phyloP scores from a whole-genome alignment of 75 land plant species.

The Azolla pinnata region DNA sequence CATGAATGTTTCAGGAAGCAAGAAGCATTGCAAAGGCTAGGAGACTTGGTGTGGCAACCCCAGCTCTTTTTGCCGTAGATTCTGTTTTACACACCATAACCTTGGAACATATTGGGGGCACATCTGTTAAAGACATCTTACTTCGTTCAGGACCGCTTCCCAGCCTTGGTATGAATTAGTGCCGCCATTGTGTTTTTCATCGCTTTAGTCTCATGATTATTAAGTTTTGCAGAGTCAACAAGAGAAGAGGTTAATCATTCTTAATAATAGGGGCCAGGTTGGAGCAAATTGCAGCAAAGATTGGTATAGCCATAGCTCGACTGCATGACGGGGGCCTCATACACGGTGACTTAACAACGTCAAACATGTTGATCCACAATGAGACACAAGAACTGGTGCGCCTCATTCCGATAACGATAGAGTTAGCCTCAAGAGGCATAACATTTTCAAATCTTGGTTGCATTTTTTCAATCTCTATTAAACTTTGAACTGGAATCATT shows the following conservation, averaged over 20 bases:
- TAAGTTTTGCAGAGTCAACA: too few species aligned
- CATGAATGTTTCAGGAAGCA: constrained; percentile 54
- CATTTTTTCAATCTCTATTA: too few species aligned
- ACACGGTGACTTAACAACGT: constrained; percentile 96
- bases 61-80: constrained; percentile 70
- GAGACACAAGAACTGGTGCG: constrained; percentile 69
- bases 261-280: constrained; percentile 42
- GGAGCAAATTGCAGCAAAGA: constrained; percentile 64
- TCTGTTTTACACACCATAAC: constrained; percentile 51
- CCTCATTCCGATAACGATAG: too few species aligned
- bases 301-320: constrained; percentile 70
- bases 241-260: neutral
- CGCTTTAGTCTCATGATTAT: neutral
- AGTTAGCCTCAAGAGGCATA: too few species aligned
- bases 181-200: neutral
- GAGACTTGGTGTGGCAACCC: constrained; percentile 72
- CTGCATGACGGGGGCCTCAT: constrained; percentile 91
- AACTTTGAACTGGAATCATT: too few species aligned
- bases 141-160: constrained; percentile 12
- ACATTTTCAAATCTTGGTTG: neutral
- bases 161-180: neutral
- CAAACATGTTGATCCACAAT: constrained; percentile 72
- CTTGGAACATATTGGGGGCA: constrained; percentile 79
- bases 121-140: constrained; percentile 74
- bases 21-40: constrained; percentile 91